A percentile compares a stretch with the other conserved stretches of the same genome.
Conservation (phyloP, 176 grass and related monocot genomes). For the Rhynchospora pubera region DNA sequence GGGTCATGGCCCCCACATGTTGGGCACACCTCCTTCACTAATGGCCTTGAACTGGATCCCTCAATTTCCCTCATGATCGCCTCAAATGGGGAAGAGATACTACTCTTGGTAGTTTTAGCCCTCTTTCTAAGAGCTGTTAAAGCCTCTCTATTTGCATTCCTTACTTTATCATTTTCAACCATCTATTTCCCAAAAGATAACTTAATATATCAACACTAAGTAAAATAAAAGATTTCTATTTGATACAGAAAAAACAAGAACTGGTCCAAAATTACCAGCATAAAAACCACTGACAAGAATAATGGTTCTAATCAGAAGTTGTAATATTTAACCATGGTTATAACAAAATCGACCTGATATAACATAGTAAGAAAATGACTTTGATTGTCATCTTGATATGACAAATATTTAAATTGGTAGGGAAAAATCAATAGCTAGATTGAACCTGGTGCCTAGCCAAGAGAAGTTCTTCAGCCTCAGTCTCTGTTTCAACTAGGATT, state of each 20-base stretch:
- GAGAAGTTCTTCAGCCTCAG: conserved; percentile 69
- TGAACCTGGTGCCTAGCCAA: conserved; percentile 80
- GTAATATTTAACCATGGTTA: not conserved
- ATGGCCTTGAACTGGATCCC: conserved; percentile 36
- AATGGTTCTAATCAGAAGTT: not conserved
- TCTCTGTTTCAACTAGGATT: conserved; percentile 63
- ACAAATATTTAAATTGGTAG: not conserved
- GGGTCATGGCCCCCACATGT: conserved; percentile 65
- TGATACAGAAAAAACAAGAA: not conserved
- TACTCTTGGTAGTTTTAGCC: conserved; percentile 67
- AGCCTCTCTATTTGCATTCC: conserved; percentile 66
- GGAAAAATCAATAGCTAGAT: not conserved
- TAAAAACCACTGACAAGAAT: not conserved
- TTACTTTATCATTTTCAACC: conserved; percentile 62
- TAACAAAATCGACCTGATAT: not conserved
- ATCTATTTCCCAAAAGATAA: conserved; percentile 29
- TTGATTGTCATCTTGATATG: not conserved
- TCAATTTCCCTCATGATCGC: conserved; percentile 79
- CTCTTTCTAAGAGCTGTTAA: conserved; percentile 62
- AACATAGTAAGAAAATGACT: not conserved
- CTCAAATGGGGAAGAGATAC: conserved; percentile 68
- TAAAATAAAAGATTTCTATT: not conserved
- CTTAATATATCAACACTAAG: not conserved
- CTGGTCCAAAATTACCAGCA: not conserved
- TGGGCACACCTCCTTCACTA: conserved; percentile 73